Percentiles rank a stretch among this genome's conserved stretches.
These are phyloP conservation scores for Trichoderma endophyticum DNA, from an alignment of 2,329 filamentous ascomycete species.

Conservation along the genomic window DNA sequence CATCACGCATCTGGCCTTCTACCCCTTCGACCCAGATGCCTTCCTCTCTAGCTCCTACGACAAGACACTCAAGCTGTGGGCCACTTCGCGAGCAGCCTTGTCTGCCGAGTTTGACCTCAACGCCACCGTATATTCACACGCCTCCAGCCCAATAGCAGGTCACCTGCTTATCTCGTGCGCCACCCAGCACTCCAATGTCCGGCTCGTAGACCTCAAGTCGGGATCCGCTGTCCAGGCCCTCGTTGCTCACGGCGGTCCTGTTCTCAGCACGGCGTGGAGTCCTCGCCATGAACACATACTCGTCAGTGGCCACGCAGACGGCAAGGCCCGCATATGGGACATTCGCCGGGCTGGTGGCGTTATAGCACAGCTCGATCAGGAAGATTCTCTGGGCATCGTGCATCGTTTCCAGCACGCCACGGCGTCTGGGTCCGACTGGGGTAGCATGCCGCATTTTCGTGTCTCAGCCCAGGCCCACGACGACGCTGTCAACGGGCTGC, in stretches of 20 bases:
- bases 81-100: conserved; percentile 57
- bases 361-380: conserved; percentile 76
- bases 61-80: conserved; percentile 72
- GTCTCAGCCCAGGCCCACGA: conserved; percentile 65
- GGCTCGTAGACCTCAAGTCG: conserved; percentile 81
- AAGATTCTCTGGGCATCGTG: conserved; percentile 71
- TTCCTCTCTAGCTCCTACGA: conserved; percentile 79
- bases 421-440: conserved; percentile 32
- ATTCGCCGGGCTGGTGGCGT: conserved; percentile 73
- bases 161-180: conserved; percentile 83
- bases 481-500: conserved; percentile 78
- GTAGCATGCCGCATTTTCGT: conserved; percentile 39
- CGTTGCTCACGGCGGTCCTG: conserved; percentile 63
- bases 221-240: conserved; percentile 70
- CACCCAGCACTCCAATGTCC: conserved; percentile 79
- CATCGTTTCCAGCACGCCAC: conserved; percentile 36
- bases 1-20: conserved; percentile 74
- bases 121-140: conserved; percentile 71
- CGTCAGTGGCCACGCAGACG: conserved; percentile 81
- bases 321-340: conserved; percentile 82
- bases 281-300: conserved; percentile 76
- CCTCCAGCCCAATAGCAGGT: conserved; percentile 68
- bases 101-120: conserved; percentile 67
- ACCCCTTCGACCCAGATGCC: conserved; percentile 71
- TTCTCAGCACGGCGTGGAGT: conserved; percentile 75